phyloP scores from a whole-genome alignment of 805 yeast species.

The Wickerhamiella cacticola region DNA sequence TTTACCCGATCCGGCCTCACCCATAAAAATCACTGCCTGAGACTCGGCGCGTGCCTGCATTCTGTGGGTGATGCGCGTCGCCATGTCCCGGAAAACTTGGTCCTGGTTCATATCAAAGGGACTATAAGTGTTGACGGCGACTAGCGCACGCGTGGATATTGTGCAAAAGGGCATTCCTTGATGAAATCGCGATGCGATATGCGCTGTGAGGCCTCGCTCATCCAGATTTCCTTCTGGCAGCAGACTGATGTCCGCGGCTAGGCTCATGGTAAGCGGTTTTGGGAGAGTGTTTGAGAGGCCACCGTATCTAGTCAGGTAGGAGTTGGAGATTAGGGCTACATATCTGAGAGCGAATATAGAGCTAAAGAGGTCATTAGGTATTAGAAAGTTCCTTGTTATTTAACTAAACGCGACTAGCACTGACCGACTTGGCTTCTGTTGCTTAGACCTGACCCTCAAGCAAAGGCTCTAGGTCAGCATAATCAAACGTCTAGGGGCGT shows the following conservation, averaged over 20 bases:
- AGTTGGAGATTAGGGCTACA: no score
- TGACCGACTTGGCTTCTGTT: no score
- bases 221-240: constrained; percentile 29
- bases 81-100: constrained; percentile 29
- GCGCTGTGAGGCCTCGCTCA: constrained; percentile 33
- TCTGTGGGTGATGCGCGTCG: constrained; percentile 31
- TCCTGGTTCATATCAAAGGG: constrained; percentile 31
- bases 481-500: no score
- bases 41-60: constrained; percentile 29
- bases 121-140: constrained; percentile 31
- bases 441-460: no score
- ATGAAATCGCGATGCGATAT: constrained; percentile 34
- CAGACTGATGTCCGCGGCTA: constrained; percentile 28
- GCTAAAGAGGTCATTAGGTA: no score
- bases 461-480: no score
- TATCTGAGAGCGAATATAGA: no score
- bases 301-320: not conserved
- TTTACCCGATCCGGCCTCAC: constrained; percentile 34
- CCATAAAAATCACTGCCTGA: constrained; percentile 31
- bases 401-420: no score
- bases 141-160: constrained; percentile 30
- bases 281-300: constrained; percentile 4
- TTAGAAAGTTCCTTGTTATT: no score
- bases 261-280: constrained; percentile 13
- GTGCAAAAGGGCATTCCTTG: constrained; percentile 33